A percentile compares a stretch with the other conserved stretches of the same genome.
phyloP scores from a whole-genome alignment of 2,329 filamentous ascomycete species.

The Aspergillus piperis region DNA sequence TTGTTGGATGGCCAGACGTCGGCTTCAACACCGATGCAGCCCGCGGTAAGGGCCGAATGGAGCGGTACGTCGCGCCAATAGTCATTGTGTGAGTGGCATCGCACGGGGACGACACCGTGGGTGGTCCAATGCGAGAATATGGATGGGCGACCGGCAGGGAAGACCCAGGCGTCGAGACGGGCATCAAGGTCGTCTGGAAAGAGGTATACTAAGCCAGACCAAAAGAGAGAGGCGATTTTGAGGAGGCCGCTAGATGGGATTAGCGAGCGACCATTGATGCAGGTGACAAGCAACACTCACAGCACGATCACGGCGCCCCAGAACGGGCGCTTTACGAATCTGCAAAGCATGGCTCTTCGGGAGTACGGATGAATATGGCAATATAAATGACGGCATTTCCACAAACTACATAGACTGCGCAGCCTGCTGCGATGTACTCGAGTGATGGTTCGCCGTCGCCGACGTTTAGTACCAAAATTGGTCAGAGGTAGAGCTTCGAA shows the following conservation, averaged over 20 bases:
- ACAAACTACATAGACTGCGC: background rate
- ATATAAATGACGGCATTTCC: background rate
- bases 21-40: conserved; percentile 66
- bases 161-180: conserved; percentile 12
- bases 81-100: conserved; percentile 70
- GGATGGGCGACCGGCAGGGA: conserved; percentile 6
- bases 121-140: conserved; percentile 15
- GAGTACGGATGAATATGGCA: conserved; percentile 2
- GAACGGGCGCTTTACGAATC: conserved; percentile 3
- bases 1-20: conserved; percentile 66
- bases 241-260: background rate
- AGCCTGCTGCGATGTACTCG: background rate
- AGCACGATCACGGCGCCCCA: background rate
- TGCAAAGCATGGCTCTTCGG: background rate
- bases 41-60: conserved; percentile 61
- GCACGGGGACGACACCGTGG: conserved; percentile 53
- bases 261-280: too few relatives aligned
- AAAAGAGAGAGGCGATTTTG: conserved; percentile 3
- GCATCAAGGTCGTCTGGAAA: conserved; percentile 11
- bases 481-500: background rate
- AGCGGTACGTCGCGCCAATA: conserved; percentile 67
- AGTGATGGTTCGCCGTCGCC: background rate
- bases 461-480: background rate
- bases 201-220: conserved; percentile 1
- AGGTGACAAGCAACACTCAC: background rate